Evolutionary conservation across 441 rosid genomes (phyloP).

Genomic region (Pelargonium citronellum): DNA sequence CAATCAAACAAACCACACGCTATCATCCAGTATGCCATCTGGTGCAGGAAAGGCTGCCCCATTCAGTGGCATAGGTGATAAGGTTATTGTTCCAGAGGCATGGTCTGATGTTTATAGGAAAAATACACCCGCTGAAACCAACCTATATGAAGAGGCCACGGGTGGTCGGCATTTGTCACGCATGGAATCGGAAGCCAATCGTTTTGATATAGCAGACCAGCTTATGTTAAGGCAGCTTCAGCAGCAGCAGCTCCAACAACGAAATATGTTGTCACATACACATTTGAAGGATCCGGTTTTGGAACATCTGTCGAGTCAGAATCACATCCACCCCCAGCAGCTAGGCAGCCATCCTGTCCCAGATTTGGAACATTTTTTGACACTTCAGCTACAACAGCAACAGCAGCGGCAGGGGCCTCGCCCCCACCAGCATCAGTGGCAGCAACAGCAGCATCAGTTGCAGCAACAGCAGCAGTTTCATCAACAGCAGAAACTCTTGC

Average conservation of each 20-base stretch:
- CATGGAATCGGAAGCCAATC: slow-evolving; percentile 47
- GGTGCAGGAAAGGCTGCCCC: slow-evolving; percentile 15
- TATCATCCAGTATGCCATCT: slow-evolving; percentile 38
- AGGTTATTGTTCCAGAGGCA: slow-evolving; percentile 35
- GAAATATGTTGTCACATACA: slow-evolving; percentile 21
- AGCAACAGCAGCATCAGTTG: slow-evolving; percentile 5
- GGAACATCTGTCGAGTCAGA: slow-evolving; percentile 33
- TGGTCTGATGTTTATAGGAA: slow-evolving; percentile 48
- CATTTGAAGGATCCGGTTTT: slow-evolving; percentile 20
- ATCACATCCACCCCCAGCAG: slow-evolving; percentile 25
- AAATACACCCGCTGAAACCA: slow-evolving; percentile 29
- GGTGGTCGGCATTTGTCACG: slow-evolving; percentile 42
- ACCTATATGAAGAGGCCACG: slow-evolving; percentile 41
- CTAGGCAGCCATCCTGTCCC: slow-evolving; percentile 17
- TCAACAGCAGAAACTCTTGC: slow-evolving; percentile 35
- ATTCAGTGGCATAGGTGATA: slow-evolving; percentile 29
- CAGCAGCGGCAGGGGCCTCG: slow-evolving; percentile 21
- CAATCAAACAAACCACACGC: slow-evolving; percentile 35
- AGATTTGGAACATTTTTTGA: slow-evolving; percentile 46
- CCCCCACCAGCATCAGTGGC: too few species aligned
- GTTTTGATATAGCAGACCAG: slow-evolving; percentile 50
- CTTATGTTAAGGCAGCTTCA: slow-evolving; percentile 41
- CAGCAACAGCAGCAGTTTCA: slow-evolving; percentile 28
- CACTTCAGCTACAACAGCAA: slow-evolving; percentile 33
- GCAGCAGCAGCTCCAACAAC: slow-evolving; percentile 32